Percentiles rank a stretch among this genome's conserved stretches.
Conservation (phyloP, 2,329 filamentous ascomycete genomes). For the Verticillium isaacii region DNA sequence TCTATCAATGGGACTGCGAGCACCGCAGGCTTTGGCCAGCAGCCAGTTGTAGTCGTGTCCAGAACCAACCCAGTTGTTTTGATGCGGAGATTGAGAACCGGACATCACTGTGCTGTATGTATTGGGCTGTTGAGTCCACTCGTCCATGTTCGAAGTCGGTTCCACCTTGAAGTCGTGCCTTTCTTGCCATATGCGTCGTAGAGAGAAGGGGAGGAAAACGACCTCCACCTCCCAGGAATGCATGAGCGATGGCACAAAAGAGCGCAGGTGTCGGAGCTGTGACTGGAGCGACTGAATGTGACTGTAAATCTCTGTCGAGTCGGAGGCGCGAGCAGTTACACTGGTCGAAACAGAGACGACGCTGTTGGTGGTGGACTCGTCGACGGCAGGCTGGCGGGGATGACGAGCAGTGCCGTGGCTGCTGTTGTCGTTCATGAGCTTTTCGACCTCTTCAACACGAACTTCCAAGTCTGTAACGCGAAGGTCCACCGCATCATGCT, state of each 20-base stretch:
- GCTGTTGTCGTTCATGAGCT: constrained; percentile 41
- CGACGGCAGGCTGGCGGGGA: constrained; percentile 28
- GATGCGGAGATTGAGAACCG: constrained; percentile 43
- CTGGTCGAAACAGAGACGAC: constrained; percentile 41
- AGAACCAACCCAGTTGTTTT: constrained; percentile 41
- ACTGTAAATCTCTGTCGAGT: constrained; percentile 41
- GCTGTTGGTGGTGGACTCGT: constrained; percentile 41
- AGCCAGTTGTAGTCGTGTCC: constrained; percentile 55
- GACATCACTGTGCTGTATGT: constrained; percentile 37
- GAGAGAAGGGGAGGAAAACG: constrained; percentile 66
- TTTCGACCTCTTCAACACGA: constrained; percentile 56
- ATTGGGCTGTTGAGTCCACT: constrained; percentile 52
- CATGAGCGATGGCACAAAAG: constrained; percentile 53
- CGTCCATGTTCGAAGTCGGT: constrained; percentile 31
- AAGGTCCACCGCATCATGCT: constrained; percentile 61
- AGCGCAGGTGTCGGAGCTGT: constrained; percentile 53
- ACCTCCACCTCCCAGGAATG: constrained; percentile 73
- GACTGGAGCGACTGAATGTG: constrained; percentile 46
- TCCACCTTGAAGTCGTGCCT: constrained; percentile 41
- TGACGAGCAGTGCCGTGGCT: constrained; percentile 32
- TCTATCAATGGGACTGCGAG: constrained; percentile 58
- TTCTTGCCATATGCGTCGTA: constrained; percentile 51
- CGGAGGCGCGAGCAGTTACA: constrained; percentile 29
- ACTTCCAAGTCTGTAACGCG: constrained; percentile 66
- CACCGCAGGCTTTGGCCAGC: constrained; percentile 62